These are phyloP conservation scores for Penicillium sp. DNA, from an alignment of 2,329 filamentous ascomycete species.

Conservation along the genomic window DNA sequence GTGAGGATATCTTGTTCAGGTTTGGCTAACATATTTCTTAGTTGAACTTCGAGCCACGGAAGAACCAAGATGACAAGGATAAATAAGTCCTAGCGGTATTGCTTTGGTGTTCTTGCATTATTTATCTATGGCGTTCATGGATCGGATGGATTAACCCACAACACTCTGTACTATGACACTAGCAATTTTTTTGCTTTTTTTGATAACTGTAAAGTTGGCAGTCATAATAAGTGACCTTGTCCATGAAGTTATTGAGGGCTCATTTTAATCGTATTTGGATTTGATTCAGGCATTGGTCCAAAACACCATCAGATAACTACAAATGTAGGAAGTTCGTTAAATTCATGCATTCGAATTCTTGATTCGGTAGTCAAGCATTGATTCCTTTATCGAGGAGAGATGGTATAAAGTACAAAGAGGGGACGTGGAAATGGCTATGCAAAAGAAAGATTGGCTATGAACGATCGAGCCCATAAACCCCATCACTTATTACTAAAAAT, in stretches of 20 bases:
- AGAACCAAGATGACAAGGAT: constrained; percentile 57
- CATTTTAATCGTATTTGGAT: neutral
- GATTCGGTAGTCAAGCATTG: constrained; percentile 11
- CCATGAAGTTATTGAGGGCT: neutral
- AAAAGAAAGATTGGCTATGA: constrained; percentile 11
- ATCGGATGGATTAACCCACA: neutral
- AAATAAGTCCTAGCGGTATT: constrained; percentile 16
- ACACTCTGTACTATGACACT: neutral
- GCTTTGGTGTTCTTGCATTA: neutral
- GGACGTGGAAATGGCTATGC: constrained; percentile 24
- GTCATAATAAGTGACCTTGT: neutral
- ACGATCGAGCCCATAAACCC: constrained; percentile 6
- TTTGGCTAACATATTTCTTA: constrained; percentile 31
- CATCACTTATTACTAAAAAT: constrained; percentile 12
- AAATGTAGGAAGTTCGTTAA: neutral
- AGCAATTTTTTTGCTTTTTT: neutral
- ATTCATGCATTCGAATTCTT: constrained; percentile 10
- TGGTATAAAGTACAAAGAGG: constrained; percentile 28
- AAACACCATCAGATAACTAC: neutral
- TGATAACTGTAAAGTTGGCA: neutral
- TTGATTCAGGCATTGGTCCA: neutral
- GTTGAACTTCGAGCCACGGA: constrained; percentile 68
- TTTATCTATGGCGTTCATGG: constrained; percentile 5
- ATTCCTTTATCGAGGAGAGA: constrained; percentile 23
- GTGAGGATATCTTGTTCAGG: neutral